Evolutionary conservation across 108 stramenopile genomes (phyloP), one percentile per base, ranked within the genome.

Genomic region (Pinguiococcus pyrenoidosus): DNA sequence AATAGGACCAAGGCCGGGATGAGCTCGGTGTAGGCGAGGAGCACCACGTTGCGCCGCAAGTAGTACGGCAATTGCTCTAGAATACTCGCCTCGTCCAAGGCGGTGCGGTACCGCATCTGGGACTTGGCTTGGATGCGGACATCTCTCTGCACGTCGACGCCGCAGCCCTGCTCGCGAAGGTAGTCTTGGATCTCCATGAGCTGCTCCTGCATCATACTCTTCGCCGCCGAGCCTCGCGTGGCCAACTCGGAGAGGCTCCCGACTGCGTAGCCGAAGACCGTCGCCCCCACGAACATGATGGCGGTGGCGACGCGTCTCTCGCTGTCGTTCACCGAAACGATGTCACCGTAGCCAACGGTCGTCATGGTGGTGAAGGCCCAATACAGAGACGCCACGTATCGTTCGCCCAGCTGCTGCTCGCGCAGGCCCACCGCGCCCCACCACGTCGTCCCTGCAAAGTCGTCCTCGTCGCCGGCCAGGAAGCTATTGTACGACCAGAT

Each of bases 331-430:
- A 45, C 37, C 0, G 68, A 59, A 2, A 43, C 2, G 29, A 72
- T 41, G 42, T 69, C 71, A 1, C 68, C 71, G 50, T 69, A 72
- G n/a, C 69, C 66, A 7, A 71, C 69, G 3, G 71, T 72, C 9
- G 71, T 72, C 68, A 69, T 72, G 9, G 73, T 76, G 8, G 66
- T 74, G 36, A 74, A 63, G 2, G 68, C 57, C 69, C 62, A 76
- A 66, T 76, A 76, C 5, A 73, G 35, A 4, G 69, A 45, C 10
- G 70, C 61, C 25, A 73, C 44, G 63, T 76, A 76, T 9, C 66
- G 44, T 14, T 43, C 29, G 14, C 24, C 17, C 0, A 73, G 23
- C 25, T 64, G 21, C 3, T 43, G 24, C 26, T 17, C 30, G 10
- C 34, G 9, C 12, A 59, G 18, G 7, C 49, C 49, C 17, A 59